Base-by-base conservation (phyloP, 495 filamentous ascomycete genomes). In the Penicillium ochrochloron region DNA sequence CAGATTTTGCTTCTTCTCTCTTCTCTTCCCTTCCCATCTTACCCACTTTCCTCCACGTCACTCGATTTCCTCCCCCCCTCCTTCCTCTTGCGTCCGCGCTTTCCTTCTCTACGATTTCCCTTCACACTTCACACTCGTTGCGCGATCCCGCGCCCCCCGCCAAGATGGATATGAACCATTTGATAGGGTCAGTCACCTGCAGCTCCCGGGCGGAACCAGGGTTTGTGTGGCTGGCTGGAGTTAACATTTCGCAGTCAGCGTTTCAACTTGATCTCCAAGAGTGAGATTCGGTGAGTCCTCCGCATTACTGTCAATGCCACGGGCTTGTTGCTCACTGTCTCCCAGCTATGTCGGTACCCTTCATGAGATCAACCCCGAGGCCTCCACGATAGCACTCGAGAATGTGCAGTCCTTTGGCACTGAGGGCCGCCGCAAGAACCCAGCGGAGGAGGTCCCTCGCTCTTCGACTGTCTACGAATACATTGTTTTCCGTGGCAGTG, bases 401-500 rank as follows among this genome's bases (percentile, higher is more conserved):
- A 91, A 95, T 81, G 95, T 99, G 72, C 85, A 87, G 50, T 97
- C 94, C 1, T 95, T 86, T 74, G 95, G 95, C 63, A 97, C 94
- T 15, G 95, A 99, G 82, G 92, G 93, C 44, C 90, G 95, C 57
- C 89, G 87, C 71, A 85, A 82, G 68, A 88, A 88, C 60, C 91
- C 90, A 8, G 84, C 86, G 8, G 90, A 95, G 41, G 93, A 96
- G 77, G 88, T 97, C 44, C 78, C 90, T 25, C 84, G 91, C 8
- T 94, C 92, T 0, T 86, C 91, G 58, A 89, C 89, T 67, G 81
- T 97, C 69, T 99, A 97, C 80, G 96, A 98, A 74, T 98, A 99
- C 82, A 97, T 99, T 70, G 94, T 99, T 63, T 99, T 99, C 76
- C 91, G 94, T 52, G 95, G 96, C 58, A 97, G 93, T 75, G 95